These are phyloP conservation scores for Eucalyptus regnans DNA, from an alignment of 345 rosid genomes.

Conservation along the genomic window DNA sequence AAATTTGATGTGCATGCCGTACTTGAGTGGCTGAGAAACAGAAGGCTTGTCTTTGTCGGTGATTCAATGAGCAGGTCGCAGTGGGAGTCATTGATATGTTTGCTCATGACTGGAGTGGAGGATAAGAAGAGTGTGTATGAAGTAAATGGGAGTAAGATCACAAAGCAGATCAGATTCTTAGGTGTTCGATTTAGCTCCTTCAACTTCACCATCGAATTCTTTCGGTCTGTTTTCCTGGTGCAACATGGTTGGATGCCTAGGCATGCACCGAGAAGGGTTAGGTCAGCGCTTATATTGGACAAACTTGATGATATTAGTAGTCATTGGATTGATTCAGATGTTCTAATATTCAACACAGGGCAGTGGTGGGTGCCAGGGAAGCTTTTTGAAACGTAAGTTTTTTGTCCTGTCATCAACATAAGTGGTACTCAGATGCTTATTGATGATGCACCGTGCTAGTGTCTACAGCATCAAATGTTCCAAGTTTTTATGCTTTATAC, in stretches of 20 bases:
- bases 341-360: constrained; percentile 78
- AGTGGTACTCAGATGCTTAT: not conserved
- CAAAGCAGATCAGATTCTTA: constrained; percentile 66
- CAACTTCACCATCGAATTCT: constrained; percentile 74
- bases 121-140: constrained; percentile 80
- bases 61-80: constrained; percentile 90
- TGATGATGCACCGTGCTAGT: not conserved
- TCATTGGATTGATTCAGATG: constrained; percentile 65
- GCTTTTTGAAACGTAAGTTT: constrained; percentile 72
- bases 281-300: constrained; percentile 58
- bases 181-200: constrained; percentile 69
- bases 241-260: constrained; percentile 58
- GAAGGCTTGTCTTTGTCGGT: constrained; percentile 78
- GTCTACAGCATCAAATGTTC: not conserved
- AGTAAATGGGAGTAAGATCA: constrained; percentile 65
- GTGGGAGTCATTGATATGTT: constrained; percentile 88
- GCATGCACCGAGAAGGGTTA: constrained; percentile 73
- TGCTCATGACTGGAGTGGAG: constrained; percentile 72
- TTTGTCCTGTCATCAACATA: not conserved
- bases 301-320: constrained; percentile 65
- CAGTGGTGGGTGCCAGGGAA: constrained; percentile 99
- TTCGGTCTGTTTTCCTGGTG: constrained; percentile 86
- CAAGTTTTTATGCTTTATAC: not conserved
- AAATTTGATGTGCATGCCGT: constrained; percentile 32
- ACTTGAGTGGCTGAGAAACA: constrained; percentile 47